A percentile compares a stretch with the other conserved stretches of the same genome.
Conservation (phyloP, 2,329 filamentous ascomycete genomes). For the Setomelanomma holmii region DNA sequence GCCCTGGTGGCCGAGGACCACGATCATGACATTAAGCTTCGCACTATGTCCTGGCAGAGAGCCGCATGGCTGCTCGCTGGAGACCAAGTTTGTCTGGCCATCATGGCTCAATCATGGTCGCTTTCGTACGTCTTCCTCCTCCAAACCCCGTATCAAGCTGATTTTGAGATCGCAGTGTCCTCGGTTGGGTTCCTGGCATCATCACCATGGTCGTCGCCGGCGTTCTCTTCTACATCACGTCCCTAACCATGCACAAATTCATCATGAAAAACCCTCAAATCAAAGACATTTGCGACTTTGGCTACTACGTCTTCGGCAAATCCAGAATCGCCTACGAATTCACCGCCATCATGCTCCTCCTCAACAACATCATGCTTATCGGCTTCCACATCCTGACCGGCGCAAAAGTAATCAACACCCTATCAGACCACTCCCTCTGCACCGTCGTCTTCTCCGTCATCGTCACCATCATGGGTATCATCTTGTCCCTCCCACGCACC, state of each 20-base stretch:
- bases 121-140: constrained; percentile 65
- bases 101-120: constrained; percentile 94
- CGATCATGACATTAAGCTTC: constrained; percentile 59
- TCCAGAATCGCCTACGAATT: constrained; percentile 72
- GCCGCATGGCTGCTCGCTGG: constrained; percentile 89
- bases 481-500: constrained; percentile 84
- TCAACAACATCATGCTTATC: constrained; percentile 91
- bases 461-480: constrained; percentile 74
- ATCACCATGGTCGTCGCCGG: constrained; percentile 81
- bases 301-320: constrained; percentile 88
- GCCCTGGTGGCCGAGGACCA: constrained; percentile 46
- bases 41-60: constrained; percentile 60
- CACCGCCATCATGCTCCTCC: constrained; percentile 82
- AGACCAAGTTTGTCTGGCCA: constrained; percentile 89
- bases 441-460: constrained; percentile 81
- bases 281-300: constrained; percentile 90
- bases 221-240: constrained; percentile 81
- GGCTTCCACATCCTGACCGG: constrained; percentile 59
- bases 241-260: constrained; percentile 73
- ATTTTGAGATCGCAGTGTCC: constrained; percentile 51
- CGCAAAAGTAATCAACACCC: constrained; percentile 17
- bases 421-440: constrained; percentile 73
- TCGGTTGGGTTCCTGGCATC: constrained; percentile 84
- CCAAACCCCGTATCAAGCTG: not conserved
- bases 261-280: constrained; percentile 88